phyloP scores from a whole-genome alignment of 805 yeast genomes.

The Tetrapisispora taiwanensis region DNA sequence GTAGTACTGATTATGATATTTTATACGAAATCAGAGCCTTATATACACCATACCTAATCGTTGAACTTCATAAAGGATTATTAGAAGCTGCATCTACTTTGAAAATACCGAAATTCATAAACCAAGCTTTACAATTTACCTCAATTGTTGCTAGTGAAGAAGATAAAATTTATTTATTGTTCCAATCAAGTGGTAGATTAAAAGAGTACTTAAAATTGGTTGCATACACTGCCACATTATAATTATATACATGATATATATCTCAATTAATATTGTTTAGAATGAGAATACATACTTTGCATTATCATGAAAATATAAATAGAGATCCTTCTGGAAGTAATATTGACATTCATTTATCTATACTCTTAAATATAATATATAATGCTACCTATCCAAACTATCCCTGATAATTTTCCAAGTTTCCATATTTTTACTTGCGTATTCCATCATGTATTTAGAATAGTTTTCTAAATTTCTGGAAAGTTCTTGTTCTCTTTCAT shows the following conservation, averaged over 20 bases:
- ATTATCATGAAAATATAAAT: too few species aligned
- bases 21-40: constrained; percentile 48
- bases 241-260: neutral
- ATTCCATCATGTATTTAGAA: constrained; percentile 22
- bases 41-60: constrained; percentile 64
- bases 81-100: constrained; percentile 32
- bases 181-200: constrained; percentile 46
- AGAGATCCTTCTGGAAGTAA: too few species aligned
- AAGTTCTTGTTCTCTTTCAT: constrained; percentile 18
- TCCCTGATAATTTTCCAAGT: constrained; percentile 22
- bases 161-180: constrained; percentile 49
- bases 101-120: constrained; percentile 36
- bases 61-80: constrained; percentile 52
- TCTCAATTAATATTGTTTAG: neutral
- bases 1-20: constrained; percentile 30
- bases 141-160: constrained; percentile 59
- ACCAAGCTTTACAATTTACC: constrained; percentile 50
- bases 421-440: constrained; percentile 22
- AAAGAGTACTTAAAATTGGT: constrained; percentile 42
- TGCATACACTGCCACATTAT: constrained; percentile 45
- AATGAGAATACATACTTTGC: neutral
- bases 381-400: neutral
- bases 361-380: too few species aligned
- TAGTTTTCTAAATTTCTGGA: constrained; percentile 18
- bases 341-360: too few species aligned